Evolutionary conservation across 441 rosid species (phyloP), one percentile per base, ranked within the genome.

Genomic region (Erodium moschatum): DNA sequence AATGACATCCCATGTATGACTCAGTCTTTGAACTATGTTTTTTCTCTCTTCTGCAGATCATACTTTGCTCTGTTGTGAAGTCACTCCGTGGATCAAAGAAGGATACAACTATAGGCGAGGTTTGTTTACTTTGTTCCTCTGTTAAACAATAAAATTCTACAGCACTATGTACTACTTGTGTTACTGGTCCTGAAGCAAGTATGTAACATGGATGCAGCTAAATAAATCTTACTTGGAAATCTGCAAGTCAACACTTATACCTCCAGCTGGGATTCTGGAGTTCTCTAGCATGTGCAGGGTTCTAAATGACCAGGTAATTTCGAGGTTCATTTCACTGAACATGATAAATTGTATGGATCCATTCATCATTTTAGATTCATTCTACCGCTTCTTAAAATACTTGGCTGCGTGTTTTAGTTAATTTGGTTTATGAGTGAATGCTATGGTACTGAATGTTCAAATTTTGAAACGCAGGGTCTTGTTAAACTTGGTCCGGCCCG

Each of bases 1-100:
- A 48, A 48, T 48, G 52, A 6, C 1, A 48, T 48, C 10, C 10
- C 9, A 2, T 6, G 1, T 38, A 5, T 6, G 44, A n/a, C 2
- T 50, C 58, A 50, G 19, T 50, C 19, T 38, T 38, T 38, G 9
- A 38, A 38, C 54, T 48, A 5, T 13, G 60, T 50, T 50, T 27
- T 52, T 48, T 24, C 2, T 2, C 2, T 24, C 27, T 69, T 35
- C 38, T 73, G 72, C 89, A 91, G 97, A 84, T 93, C 24, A 83
- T 87, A 74, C 84, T 89, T 29, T 91, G 97, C 76, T 85, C 93
- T 67, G 89, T 93, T 38, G 93, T 85, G 77, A 89, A 82, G 80
- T 84, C 78, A 64, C 87, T 91, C 73, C 90, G 90, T 0, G 86
- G 96, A 61, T 81, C 87, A 74, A 91, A 87, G 87, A 93, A 90